phyloP scores from a whole-genome alignment of 139 green algal genomes.

The Chlorella sp. region DNA sequence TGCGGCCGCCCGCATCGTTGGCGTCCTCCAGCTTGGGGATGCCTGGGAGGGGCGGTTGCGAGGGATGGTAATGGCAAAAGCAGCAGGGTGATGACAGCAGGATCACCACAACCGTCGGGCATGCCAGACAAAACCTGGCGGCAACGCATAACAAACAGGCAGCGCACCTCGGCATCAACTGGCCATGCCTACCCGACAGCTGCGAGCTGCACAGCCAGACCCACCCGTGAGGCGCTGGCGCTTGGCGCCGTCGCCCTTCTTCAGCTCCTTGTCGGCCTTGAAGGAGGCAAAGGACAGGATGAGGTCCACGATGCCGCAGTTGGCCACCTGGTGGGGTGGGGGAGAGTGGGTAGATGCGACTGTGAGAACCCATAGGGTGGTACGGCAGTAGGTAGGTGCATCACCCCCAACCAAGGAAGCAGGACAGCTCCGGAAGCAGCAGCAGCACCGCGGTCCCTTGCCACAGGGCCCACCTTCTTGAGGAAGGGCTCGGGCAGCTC shows the following conservation, averaged over 20 bases:
- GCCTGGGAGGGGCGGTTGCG: conserved; percentile 52
- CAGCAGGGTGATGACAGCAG: not conserved
- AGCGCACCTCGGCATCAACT: not conserved
- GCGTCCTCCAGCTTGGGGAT: conserved; percentile 98
- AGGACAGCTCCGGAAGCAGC: too few species aligned
- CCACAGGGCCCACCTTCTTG: conserved; percentile 71
- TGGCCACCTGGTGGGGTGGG: conserved; percentile 41
- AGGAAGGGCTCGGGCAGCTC: conserved; percentile 85
- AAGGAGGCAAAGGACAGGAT: conserved; percentile 91
- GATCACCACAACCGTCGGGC: not conserved
- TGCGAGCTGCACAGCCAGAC: not conserved
- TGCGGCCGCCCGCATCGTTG: conserved; percentile 93
- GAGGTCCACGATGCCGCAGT: conserved; percentile 84
- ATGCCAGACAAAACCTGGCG: too few species aligned
- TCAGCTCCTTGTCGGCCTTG: conserved; percentile 95
- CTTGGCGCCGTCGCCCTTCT: conserved; percentile 98
- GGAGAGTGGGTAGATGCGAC: not conserved
- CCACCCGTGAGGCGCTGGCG: conserved; percentile 69
- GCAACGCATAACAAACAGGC: too few species aligned
- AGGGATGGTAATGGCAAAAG: not conserved
- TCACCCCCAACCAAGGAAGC: too few species aligned
- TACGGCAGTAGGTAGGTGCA: too few species aligned
- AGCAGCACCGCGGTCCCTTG: too few species aligned
- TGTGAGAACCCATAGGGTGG: too few species aligned
- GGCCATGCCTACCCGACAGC: not conserved